These are phyloP conservation scores for Crepidotus variabilis DNA, from an alignment of 768 basidiomycete species.

Conservation along the genomic window DNA sequence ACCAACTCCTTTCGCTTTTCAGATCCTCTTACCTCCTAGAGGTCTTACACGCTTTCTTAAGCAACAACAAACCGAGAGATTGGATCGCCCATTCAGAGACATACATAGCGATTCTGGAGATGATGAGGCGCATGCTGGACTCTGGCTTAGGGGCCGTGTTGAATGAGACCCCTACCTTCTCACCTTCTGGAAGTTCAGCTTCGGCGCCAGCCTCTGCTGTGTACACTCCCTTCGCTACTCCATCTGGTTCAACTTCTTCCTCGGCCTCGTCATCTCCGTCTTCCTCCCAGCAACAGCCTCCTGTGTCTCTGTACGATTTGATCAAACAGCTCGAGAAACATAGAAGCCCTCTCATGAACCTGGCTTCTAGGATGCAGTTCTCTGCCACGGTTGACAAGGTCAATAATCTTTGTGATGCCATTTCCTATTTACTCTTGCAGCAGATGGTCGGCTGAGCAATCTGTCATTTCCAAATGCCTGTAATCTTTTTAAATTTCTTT, in stretches of 20 bases:
- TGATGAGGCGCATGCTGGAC: slow-evolving; percentile 23
- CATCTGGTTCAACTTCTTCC: background rate
- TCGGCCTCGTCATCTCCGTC: background rate
- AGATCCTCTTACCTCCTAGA: slow-evolving; percentile 26
- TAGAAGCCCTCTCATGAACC: slow-evolving; percentile 23
- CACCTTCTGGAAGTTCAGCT: background rate
- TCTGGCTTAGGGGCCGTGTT: slow-evolving; percentile 13
- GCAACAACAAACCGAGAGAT: slow-evolving; percentile 26
- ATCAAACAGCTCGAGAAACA: slow-evolving; percentile 26
- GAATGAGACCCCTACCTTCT: slow-evolving; percentile 5
- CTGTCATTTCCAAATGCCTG: slow-evolving; percentile 1
- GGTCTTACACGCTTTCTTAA: slow-evolving; percentile 28
- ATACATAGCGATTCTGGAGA: slow-evolving; percentile 27
- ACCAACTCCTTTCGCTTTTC: slow-evolving; percentile 16
- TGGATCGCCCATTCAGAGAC: slow-evolving; percentile 33
- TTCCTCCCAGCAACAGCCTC: background rate
- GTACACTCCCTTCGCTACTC: slow-evolving; percentile 5
- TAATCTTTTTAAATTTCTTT: slow-evolving; percentile 2
- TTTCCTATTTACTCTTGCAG: slow-evolving; percentile 35
- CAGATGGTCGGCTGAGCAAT: slow-evolving; percentile 13
- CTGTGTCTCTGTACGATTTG: slow-evolving; percentile 14
- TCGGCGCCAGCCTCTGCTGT: background rate
- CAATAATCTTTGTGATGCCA: slow-evolving; percentile 33
- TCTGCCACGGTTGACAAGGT: slow-evolving; percentile 33
- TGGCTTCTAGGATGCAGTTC: slow-evolving; percentile 28